Evolutionary conservation across 305 asterid species (phyloP).

Genomic region (Stenogyne calaminthoides): DNA sequence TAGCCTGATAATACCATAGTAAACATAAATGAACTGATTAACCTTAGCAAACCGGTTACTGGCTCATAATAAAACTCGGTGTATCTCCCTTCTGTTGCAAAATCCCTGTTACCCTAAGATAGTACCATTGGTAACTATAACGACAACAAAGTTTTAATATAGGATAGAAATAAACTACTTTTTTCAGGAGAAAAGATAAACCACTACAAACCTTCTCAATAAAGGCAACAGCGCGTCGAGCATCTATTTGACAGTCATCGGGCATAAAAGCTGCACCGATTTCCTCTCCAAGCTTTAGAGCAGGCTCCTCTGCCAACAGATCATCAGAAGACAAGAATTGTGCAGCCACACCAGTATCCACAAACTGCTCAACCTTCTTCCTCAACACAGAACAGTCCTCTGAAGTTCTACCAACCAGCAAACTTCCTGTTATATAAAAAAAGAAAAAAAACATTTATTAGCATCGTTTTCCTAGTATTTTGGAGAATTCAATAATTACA

Average conservation of each 20-base stretch:
- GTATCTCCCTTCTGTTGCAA: slow-evolving; percentile 82
- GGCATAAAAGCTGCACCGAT: slow-evolving; percentile 78
- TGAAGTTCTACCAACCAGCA: slow-evolving; percentile 76
- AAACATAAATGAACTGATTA: slow-evolving; percentile 11
- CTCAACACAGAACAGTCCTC: slow-evolving; percentile 56
- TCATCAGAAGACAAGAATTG: slow-evolving; percentile 60
- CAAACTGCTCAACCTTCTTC: slow-evolving; percentile 57
- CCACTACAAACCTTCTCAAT: slow-evolving; percentile 61
- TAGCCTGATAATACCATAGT: neutral
- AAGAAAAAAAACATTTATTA: slow-evolving; percentile 1
- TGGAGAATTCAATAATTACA: slow-evolving; percentile 2
- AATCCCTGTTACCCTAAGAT: slow-evolving; percentile 70
- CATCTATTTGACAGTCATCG: slow-evolving; percentile 83
- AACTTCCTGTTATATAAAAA: slow-evolving; percentile 57
- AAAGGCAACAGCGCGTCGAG: slow-evolving; percentile 68
- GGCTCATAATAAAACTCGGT: slow-evolving; percentile 90
- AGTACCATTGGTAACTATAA: slow-evolving; percentile 29
- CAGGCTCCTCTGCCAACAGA: slow-evolving; percentile 69
- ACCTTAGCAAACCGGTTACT: slow-evolving; percentile 75
- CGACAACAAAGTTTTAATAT: slow-evolving; percentile 3
- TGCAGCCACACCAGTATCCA: slow-evolving; percentile 67
- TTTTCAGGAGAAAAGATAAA: slow-evolving; percentile 23
- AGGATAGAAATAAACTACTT: slow-evolving; percentile 1
- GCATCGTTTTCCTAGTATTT: neutral
- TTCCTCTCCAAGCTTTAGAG: slow-evolving; percentile 67